Base-by-base conservation (phyloP, 805 yeast species). In the Phaffomyces opuntiae region DNA sequence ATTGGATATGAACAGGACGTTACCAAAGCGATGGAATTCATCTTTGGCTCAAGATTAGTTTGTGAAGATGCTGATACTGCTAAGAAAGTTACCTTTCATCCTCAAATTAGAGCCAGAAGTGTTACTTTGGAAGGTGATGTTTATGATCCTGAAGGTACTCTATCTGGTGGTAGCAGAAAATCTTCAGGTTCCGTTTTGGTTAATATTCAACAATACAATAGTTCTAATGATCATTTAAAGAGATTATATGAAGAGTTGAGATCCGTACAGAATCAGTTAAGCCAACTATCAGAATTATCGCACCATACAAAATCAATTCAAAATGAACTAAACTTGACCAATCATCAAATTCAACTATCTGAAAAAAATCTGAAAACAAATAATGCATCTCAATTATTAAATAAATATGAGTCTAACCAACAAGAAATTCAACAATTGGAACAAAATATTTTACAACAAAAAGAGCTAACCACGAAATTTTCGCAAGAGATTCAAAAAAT, bases 101-200 rank as follows among this genome's bases (percentile, higher is more conserved):
- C 91, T 0, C 75, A 78, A 45, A 80, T 91, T 14, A 74, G 87
- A 51, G 73, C 90, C 0, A 80, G 89, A 56, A 82, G 95, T 29
- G 88, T 95, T 14, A 93, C 99, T 0, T 62, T 86, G 32, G 90
- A 89, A 44, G 99, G 99, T 43, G 99, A 93, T 62, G 76, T 83
- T 11, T 93, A 90, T 65, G 99, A 93, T 60, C 99, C 99, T 0
- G 88, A 84, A 53, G 99, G 99, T 14, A 87, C 96, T 8, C 69
- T 93, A 26, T 86, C 96, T 1, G 99, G 99, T 40, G 98, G 98
- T n/a, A 81, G 95, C 19, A 74, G 91, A 53, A 80, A 73, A 51
- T 69, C 70, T 41, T 67, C 77, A 14, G 72, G 78, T 2, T 75
- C 88, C 0, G 63, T 84, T 3, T 69, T 90, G 46, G 61, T 78